These are phyloP conservation scores for Solanum peruvianum DNA, from an alignment of 257 asterid species.

Conservation along the genomic window DNA sequence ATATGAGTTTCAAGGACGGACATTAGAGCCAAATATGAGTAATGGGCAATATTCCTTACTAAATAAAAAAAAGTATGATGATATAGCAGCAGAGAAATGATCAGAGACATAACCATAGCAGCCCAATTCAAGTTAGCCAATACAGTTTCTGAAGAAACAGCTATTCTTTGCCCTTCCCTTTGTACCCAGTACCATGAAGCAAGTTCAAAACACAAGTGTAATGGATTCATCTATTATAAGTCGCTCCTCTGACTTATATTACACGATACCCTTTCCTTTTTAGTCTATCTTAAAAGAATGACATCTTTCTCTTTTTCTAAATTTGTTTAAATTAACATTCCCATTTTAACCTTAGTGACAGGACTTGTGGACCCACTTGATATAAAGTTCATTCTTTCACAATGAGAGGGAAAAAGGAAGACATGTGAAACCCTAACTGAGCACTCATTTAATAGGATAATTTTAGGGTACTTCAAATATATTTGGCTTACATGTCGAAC, in stretches of 20 bases:
- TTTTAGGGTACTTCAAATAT: neutral
- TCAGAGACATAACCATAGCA: neutral
- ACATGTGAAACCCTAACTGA: neutral
- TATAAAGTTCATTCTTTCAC: neutral
- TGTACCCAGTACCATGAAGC: neutral
- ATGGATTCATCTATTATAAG: neutral
- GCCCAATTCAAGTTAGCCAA: neutral
- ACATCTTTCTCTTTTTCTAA: neutral
- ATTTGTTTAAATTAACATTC: neutral
- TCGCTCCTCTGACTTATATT: neutral
- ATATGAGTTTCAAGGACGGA: neutral
- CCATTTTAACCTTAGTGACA: neutral
- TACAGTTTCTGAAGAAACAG: neutral
- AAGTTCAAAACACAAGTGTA: neutral
- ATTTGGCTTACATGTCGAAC: neutral
- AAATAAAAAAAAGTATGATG: neutral
- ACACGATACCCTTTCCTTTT: neutral
- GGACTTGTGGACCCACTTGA: neutral
- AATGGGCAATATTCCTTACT: neutral
- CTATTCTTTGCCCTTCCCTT: neutral
- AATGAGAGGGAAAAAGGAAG: neutral
- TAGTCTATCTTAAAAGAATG: neutral
- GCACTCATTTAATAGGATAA: neutral
- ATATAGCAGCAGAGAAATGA: neutral
- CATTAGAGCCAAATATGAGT: neutral